Evolutionary conservation across 1,284 basidiomycete genomes (phyloP).

Genomic region (Ustanciosporium gigantosporum): DNA sequence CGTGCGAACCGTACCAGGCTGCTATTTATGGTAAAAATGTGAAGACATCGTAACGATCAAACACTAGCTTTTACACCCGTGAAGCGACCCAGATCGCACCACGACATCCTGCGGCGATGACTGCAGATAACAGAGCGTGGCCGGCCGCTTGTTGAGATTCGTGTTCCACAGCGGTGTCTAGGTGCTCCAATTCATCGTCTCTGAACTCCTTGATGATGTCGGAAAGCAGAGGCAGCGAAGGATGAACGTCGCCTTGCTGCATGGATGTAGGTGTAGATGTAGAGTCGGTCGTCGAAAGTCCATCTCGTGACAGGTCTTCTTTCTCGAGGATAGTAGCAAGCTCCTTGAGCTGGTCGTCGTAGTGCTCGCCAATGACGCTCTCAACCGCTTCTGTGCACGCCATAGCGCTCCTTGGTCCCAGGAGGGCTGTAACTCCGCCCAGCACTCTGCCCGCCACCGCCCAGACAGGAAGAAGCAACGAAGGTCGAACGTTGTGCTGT

Average conservation of each 20-base stretch:
- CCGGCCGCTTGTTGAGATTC: conserved; percentile 88
- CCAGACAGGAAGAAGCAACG: conserved; percentile 79
- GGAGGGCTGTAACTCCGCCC: conserved; percentile 79
- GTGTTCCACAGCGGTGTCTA: conserved; percentile 88
- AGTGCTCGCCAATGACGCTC: conserved; percentile 96
- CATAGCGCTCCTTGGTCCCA: conserved; percentile 94
- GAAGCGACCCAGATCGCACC: conserved; percentile 81
- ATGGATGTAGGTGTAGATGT: not conserved
- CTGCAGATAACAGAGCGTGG: conserved; percentile 82
- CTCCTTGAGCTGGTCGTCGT: conserved; percentile 71
- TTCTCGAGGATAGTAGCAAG: conserved; percentile 28
- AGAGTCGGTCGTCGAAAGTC: not conserved
- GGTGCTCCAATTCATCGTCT: conserved; percentile 91
- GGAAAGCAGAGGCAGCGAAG: conserved; percentile 76
- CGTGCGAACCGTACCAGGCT: too few species aligned
- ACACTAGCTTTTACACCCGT: conserved; percentile 22
- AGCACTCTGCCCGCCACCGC: conserved; percentile 82
- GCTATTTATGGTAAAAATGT: too few species aligned
- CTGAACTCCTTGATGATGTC: conserved; percentile 81
- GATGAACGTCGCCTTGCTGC: conserved; percentile 60
- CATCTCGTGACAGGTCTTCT: too few species aligned
- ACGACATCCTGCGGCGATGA: conserved; percentile 84
- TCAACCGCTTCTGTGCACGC: conserved; percentile 97
- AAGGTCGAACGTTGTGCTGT: conserved; percentile 84
- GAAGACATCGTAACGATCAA: too few species aligned